These are phyloP conservation scores for Trypanosomatidae sp. DNA, from an alignment of 208 protist species.

Conservation along the genomic window DNA sequence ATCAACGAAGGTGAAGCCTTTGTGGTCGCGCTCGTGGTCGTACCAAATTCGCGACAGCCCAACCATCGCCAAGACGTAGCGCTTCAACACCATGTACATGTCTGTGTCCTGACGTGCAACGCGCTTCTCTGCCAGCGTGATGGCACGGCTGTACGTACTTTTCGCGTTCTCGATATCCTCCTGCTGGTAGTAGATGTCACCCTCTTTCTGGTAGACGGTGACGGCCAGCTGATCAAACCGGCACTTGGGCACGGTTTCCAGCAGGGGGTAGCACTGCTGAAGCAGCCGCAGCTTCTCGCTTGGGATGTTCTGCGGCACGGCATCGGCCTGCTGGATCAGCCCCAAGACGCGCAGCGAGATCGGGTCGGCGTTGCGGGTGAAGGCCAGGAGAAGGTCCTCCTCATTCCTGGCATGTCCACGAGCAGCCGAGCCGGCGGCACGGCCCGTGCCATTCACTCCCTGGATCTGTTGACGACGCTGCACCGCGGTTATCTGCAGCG, in stretches of 20 bases:
- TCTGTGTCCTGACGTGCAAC: slow-evolving; percentile 78
- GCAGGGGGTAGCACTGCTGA: slow-evolving; percentile 63
- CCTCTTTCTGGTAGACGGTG: slow-evolving; percentile 80
- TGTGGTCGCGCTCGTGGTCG: slow-evolving; percentile 68
- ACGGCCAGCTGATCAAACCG: slow-evolving; percentile 73
- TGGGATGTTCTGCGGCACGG: slow-evolving; percentile 36
- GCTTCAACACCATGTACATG: slow-evolving; percentile 84
- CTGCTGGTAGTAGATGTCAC: slow-evolving; percentile 59
- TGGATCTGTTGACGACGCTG: slow-evolving; percentile 10
- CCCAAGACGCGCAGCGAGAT: slow-evolving; percentile 57
- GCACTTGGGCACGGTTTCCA: slow-evolving; percentile 54
- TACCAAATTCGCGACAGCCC: slow-evolving; percentile 83
- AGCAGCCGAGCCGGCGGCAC: neutral
- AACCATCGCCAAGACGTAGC: slow-evolving; percentile 83
- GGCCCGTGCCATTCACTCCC: neutral
- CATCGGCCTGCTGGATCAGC: slow-evolving; percentile 60
- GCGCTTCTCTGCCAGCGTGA: slow-evolving; percentile 74
- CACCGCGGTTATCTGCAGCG: slow-evolving; percentile 13
- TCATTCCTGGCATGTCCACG: slow-evolving; percentile 1
- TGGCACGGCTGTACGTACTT: slow-evolving; percentile 64
- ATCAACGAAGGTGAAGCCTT: slow-evolving; percentile 64
- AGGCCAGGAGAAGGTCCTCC: slow-evolving; percentile 40
- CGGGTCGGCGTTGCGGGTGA: slow-evolving; percentile 53
- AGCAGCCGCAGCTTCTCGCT: slow-evolving; percentile 51
- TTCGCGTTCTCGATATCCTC: slow-evolving; percentile 59